phyloP scores from a whole-genome alignment of 306 rosid species.

The Sicyos edulis region DNA sequence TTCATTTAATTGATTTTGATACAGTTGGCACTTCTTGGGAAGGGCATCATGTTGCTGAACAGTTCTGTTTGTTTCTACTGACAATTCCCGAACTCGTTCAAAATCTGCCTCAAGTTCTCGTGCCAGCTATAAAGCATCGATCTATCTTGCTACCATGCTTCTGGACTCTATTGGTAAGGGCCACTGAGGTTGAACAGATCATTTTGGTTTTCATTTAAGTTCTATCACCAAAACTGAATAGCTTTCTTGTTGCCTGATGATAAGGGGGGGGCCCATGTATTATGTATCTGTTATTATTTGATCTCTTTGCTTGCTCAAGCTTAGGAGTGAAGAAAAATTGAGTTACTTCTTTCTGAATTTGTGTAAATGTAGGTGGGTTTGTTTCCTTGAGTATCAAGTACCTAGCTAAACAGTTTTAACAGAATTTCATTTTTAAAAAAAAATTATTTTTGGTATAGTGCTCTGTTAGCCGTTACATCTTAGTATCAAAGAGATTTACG shows the following conservation, averaged over 20 bases:
- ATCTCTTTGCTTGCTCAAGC: neutral
- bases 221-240: neutral
- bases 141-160: constrained; percentile 74
- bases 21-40: constrained; percentile 34
- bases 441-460: neutral
- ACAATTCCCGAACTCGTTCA: constrained; percentile 77
- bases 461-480: neutral
- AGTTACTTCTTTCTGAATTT: neutral
- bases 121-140: constrained; percentile 82
- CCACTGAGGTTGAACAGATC: constrained; percentile 30
- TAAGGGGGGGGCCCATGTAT: neutral
- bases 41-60: constrained; percentile 50
- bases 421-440: neutral
- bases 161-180: constrained; percentile 67
- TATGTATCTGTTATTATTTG: neutral
- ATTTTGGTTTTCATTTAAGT: constrained; percentile 14
- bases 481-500: neutral
- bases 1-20: constrained; percentile 42
- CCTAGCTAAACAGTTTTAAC: neutral
- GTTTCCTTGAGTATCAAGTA: neutral
- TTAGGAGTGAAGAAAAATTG: neutral
- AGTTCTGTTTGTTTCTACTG: constrained; percentile 47
- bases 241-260: neutral
- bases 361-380: neutral
- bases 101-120: constrained; percentile 65